Conservation (phyloP, 2,329 filamentous ascomycete species). For the Byssothecium circinans region DNA sequence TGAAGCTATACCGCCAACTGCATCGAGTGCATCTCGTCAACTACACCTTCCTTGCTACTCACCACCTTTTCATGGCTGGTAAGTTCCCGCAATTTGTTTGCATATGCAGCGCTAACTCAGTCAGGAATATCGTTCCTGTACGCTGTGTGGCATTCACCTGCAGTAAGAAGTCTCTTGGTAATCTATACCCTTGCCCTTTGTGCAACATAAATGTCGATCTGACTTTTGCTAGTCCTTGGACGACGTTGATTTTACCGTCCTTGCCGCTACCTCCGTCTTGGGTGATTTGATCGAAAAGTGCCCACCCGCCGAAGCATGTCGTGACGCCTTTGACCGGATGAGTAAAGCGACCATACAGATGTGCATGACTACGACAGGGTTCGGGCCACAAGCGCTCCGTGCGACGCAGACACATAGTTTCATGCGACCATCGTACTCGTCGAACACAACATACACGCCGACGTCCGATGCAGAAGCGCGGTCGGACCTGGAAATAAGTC, state of each 20-base stretch:
- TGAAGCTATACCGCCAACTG: slow-evolving; percentile 86
- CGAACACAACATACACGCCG: slow-evolving; percentile 28
- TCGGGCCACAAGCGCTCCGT: slow-evolving; percentile 56
- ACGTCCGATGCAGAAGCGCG: slow-evolving; percentile 33
- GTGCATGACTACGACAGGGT: slow-evolving; percentile 84
- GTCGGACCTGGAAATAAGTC: slow-evolving; percentile 40
- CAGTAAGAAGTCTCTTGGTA: slow-evolving; percentile 83
- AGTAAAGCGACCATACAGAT: slow-evolving; percentile 94
- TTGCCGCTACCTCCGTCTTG: slow-evolving; percentile 90
- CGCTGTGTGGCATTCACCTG: slow-evolving; percentile 93
- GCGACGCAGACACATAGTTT: slow-evolving; percentile 18
- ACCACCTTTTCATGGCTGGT: slow-evolving; percentile 96
- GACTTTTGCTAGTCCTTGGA: slow-evolving; percentile 67
- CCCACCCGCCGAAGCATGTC: slow-evolving; percentile 89
- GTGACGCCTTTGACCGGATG: slow-evolving; percentile 92
- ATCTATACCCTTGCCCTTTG: slow-evolving; percentile 42
- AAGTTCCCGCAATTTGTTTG: slow-evolving; percentile 35
- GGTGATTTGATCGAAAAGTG: slow-evolving; percentile 92
- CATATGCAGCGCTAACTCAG: slow-evolving; percentile 16
- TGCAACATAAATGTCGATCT: slow-evolving; percentile 15
- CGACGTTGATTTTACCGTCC: slow-evolving; percentile 95
- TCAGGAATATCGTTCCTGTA: slow-evolving; percentile 86
- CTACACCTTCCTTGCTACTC: slow-evolving; percentile 92
- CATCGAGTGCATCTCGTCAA: slow-evolving; percentile 88
- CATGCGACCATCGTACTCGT: slow-evolving; percentile 23